A percentile compares a stretch with the other conserved stretches of the same genome.
phyloP scores from a whole-genome alignment of 169 alveolate species.

The Babesia divergens region DNA sequence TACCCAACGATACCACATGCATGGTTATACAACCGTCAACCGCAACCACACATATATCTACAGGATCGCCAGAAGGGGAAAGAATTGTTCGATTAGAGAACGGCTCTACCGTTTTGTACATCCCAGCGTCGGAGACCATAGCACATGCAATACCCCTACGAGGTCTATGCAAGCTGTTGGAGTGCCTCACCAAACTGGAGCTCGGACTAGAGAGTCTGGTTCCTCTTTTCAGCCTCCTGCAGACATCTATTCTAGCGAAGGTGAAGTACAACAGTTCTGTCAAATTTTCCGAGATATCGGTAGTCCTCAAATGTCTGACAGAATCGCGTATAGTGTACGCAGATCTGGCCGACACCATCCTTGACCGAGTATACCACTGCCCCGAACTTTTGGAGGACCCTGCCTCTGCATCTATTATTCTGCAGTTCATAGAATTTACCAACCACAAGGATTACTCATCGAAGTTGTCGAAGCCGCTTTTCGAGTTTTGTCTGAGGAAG shows the following conservation, averaged over 20 bases:
- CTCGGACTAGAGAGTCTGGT: background rate
- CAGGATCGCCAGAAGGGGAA: no score
- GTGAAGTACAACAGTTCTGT: slow-evolving; percentile 15
- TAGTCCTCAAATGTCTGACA: slow-evolving; percentile 17
- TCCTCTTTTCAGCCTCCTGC: slow-evolving; percentile 7
- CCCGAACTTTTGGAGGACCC: slow-evolving; percentile 24
- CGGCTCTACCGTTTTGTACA: background rate
- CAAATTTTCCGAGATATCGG: slow-evolving; percentile 7
- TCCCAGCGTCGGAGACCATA: background rate
- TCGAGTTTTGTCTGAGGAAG: slow-evolving; percentile 33
- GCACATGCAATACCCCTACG: slow-evolving; percentile 3
- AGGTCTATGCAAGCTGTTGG: slow-evolving; percentile 7
- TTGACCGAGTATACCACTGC: slow-evolving; percentile 29
- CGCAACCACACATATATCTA: no score
- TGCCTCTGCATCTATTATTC: slow-evolving; percentile 17
- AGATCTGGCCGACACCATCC: slow-evolving; percentile 8
- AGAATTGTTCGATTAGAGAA: no score
- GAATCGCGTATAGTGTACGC: slow-evolving; percentile 29
- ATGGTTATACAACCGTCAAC: no score
- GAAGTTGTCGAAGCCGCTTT: slow-evolving; percentile 40
- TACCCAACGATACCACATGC: no score
- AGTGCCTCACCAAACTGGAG: slow-evolving; percentile 20
- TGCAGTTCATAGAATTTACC: slow-evolving; percentile 25
- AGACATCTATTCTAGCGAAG: slow-evolving; percentile 13
- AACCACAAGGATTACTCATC: background rate